phyloP scores from a whole-genome alignment of 352 stramenopile genomes.

The Globisporangium iwayamae region DNA sequence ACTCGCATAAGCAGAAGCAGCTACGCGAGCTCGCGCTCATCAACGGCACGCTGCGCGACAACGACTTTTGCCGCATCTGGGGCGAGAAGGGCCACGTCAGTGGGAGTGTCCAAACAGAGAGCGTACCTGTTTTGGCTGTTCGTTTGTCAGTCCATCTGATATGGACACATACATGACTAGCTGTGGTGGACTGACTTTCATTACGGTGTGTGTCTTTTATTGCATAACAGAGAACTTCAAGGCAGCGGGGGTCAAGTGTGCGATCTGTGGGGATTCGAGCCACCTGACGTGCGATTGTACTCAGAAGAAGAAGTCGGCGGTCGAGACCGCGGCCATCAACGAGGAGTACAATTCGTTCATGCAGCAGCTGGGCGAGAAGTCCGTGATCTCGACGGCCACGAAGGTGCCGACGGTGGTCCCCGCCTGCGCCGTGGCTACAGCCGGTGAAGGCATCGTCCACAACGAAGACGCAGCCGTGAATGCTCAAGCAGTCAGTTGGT shows the following conservation, averaged over 20 bases:
- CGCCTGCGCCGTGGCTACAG: conserved; percentile 50
- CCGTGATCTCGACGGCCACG: conserved; percentile 54
- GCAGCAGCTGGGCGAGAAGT: conserved; percentile 81
- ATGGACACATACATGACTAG: not conserved
- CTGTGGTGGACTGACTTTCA: not conserved
- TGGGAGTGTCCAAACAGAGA: conserved; percentile 95
- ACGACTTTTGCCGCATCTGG: conserved; percentile 98
- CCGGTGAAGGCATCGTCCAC: conserved; percentile 42
- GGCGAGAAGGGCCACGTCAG: conserved; percentile 97
- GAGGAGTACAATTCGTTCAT: conserved; percentile 87
- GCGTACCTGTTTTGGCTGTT: conserved; percentile 17
- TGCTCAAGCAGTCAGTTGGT: conserved; percentile 45
- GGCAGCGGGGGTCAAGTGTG: conserved; percentile 92
- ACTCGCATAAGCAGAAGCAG: conserved; percentile 98
- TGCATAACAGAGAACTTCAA: conserved; percentile 60
- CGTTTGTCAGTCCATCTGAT: conserved; percentile 11
- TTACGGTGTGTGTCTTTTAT: conserved; percentile 15
- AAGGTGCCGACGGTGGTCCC: conserved; percentile 15
- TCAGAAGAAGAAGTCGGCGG: conserved; percentile 73
- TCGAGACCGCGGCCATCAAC: conserved; percentile 75
- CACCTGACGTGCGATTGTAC: conserved; percentile 98
- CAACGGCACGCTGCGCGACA: conserved; percentile 98
- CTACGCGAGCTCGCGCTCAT: conserved; percentile 97
- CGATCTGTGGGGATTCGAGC: conserved; percentile 97
- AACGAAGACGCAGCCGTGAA: conserved; percentile 52